These are phyloP conservation scores for Boletus fagicola DNA, from an alignment of 768 basidiomycete genomes.

Conservation along the genomic window DNA sequence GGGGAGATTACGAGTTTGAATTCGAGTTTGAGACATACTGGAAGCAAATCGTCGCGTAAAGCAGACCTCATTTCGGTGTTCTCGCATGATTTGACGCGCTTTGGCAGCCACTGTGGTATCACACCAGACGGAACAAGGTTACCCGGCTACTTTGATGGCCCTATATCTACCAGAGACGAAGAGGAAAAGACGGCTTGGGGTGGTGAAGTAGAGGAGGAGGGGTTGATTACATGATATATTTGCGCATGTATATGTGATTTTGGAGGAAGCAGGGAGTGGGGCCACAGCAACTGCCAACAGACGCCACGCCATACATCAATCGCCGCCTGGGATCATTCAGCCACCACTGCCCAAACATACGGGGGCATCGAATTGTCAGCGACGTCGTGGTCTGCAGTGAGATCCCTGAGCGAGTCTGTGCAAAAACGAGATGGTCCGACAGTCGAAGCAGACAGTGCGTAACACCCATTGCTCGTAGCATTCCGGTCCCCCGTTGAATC, in stretches of 20 bases:
- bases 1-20: constrained; percentile 69
- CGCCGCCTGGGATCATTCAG: constrained; percentile 29
- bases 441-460: constrained; percentile 37
- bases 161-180: background rate
- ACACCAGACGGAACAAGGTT: constrained; percentile 53
- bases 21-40: constrained; percentile 77
- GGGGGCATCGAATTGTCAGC: constrained; percentile 4
- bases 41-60: constrained; percentile 71
- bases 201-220: background rate
- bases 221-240: constrained; percentile 27
- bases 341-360: constrained; percentile 23
- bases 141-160: constrained; percentile 32
- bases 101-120: constrained; percentile 53
- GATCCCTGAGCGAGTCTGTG: constrained; percentile 18
- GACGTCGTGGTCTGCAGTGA: constrained; percentile 6
- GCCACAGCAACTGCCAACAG: constrained; percentile 21
- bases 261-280: background rate
- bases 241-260: constrained; percentile 19
- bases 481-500: constrained; percentile 20
- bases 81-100: background rate
- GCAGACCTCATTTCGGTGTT: background rate
- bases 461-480: constrained; percentile 11
- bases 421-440: constrained; percentile 29
- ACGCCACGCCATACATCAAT: constrained; percentile 29
- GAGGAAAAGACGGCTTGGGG: background rate